Percentiles rank a stretch among this genome's conserved stretches.
Conservation (phyloP, 2,329 filamentous ascomycete species). For the Drechslerella coelobrocha region DNA sequence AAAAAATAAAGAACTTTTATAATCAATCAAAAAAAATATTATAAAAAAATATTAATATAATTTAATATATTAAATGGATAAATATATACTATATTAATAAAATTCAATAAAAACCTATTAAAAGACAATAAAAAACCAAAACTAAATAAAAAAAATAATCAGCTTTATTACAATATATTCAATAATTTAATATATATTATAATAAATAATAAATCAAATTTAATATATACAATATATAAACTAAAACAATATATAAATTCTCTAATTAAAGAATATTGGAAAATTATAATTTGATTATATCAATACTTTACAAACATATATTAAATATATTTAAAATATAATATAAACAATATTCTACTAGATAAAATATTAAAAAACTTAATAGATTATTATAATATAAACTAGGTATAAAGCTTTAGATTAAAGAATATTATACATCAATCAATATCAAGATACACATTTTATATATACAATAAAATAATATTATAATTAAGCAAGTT, state of each 20-base stretch:
- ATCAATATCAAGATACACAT: not conserved
- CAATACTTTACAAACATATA: not conserved
- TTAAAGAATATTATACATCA: not conserved
- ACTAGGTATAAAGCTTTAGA: too few species aligned
- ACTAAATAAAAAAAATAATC: too few species aligned
- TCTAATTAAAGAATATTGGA: not conserved
- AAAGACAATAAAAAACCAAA: too few species aligned
- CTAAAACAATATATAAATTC: not conserved
- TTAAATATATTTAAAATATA: not conserved
- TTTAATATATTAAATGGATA: too few species aligned
- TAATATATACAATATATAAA: not conserved
- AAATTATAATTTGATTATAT: not conserved
- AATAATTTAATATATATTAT: not conserved
- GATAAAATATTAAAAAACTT: not conserved
- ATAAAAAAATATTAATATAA: too few species aligned
- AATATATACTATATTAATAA: too few species aligned
- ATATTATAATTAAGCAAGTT: not conserved
- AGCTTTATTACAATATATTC: not conserved
- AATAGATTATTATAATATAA: too few species aligned
- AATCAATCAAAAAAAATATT: too few species aligned
- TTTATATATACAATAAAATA: not conserved
- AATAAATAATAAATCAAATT: not conserved
- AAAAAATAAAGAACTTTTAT: too few species aligned
- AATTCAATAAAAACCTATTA: too few species aligned
- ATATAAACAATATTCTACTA: not conserved